Percentiles rank a stretch among this genome's conserved stretches.
phyloP scores from a whole-genome alignment of 1,139 yeast species.

The Protomyces gravidus region DNA sequence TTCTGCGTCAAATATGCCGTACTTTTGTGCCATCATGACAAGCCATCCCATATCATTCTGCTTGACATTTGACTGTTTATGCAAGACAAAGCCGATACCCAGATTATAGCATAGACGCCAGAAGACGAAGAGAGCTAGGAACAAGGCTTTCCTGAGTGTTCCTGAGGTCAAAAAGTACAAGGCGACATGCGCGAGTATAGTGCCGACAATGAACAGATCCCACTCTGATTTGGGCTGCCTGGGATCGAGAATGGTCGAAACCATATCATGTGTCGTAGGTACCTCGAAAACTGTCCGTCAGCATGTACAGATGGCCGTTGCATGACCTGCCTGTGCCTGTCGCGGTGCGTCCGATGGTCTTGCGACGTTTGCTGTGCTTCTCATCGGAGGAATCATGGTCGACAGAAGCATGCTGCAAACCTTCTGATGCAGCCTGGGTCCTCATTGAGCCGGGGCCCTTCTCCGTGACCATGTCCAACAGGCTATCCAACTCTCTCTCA shows the following conservation, averaged over 20 bases:
- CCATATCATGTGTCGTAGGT: conserved; percentile 84
- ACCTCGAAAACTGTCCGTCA: conserved; percentile 49
- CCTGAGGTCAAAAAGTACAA: conserved; percentile 46
- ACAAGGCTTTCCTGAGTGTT: conserved; percentile 46
- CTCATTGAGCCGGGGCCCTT: too few species aligned
- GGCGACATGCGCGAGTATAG: conserved; percentile 51
- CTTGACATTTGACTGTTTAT: conserved; percentile 61
- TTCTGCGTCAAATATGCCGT: conserved; percentile 48
- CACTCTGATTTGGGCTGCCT: conserved; percentile 62
- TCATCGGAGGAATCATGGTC: too few species aligned
- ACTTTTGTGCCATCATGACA: conserved; percentile 53
- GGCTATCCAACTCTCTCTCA: too few species aligned
- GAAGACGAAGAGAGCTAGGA: conserved; percentile 56
- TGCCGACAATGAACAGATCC: conserved; percentile 56
- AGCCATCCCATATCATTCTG: conserved; percentile 39
- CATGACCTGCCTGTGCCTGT: conserved; percentile 9
- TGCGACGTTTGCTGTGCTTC: conserved; percentile 6
- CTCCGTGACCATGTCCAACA: too few species aligned
- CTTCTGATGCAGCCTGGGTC: too few species aligned
- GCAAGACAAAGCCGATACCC: conserved; percentile 71
- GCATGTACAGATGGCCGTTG: too few species aligned
- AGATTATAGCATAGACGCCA: conserved; percentile 77
- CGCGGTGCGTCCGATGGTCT: conserved; percentile 19
- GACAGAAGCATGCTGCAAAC: too few species aligned
- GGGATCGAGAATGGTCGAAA: conserved; percentile 64